Evolutionary conservation across 2,329 filamentous ascomycete genomes (phyloP), one percentile per base, ranked within the genome.

Genomic region (Septoria linicola): DNA sequence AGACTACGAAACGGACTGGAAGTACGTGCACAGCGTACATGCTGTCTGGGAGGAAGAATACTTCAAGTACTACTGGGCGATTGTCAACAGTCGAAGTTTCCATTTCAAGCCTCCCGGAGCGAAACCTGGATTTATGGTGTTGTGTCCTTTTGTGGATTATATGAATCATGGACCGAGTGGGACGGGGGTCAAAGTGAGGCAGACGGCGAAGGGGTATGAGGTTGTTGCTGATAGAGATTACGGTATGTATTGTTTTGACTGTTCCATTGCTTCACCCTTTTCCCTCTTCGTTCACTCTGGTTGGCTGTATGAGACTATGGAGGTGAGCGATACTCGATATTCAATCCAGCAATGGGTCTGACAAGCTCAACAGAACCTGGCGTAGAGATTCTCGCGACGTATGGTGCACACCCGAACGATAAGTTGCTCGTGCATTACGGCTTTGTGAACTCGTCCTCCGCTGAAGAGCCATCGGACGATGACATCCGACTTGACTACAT

Each of bases 131-230:
- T 80, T 80, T 62, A 81, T 88, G 74, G 81, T 81, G 8, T 76
- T 89, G 59, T 84, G 84, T 67, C 87, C 87, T 0, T 83, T 88
- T 30, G 82, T 85, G 1, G 87, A 90, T 66, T 80, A 87, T 49
- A 85, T 89, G 73, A 90, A 81, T 57, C 79, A 81, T 55, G 68
- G 63, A 34, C 62, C 67, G 1, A 62, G 68, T 11, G 70, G 72
- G 20, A 59, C 64, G 11, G 59, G 57, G 84, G 81, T 67, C n/a
- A 68, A 73, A 11, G 80, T 82, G 0, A 64, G 72, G 2, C 80
- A 80, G 60, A 72, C 76, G 39, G 55, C 68, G 1, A 66, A 69
- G 1, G 76, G 76, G 4, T 88, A 82, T 69, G 75, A 72, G 19
- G 74, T 88, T 40, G 75, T 70, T 14, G 76, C 81, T 2, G 70